These are phyloP conservation scores for Daldinia bambusicola DNA, from an alignment of 495 filamentous ascomycete species.

Conservation along the genomic window DNA sequence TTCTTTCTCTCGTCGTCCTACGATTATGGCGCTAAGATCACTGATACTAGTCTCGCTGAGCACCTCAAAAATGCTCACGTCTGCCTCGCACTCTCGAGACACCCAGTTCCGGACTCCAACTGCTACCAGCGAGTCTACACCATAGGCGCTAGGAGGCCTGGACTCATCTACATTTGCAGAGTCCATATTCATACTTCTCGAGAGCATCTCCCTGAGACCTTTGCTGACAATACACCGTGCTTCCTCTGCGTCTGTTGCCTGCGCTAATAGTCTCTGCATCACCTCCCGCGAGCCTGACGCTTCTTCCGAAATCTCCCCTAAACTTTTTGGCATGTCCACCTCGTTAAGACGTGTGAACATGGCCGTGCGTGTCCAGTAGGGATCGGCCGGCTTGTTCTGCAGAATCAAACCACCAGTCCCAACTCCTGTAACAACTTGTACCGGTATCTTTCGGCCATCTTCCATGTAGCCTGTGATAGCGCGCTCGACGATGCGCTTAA, in stretches of 20 bases:
- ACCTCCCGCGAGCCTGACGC: conserved; percentile 13
- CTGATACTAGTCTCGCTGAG: conserved; percentile 37
- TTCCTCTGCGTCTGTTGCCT: conserved; percentile 28
- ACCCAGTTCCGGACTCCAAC: conserved; percentile 42
- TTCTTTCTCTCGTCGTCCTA: conserved; percentile 17
- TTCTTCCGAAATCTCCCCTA: conserved; percentile 1
- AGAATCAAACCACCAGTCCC: conserved; percentile 46
- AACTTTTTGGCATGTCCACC: conserved; percentile 42
- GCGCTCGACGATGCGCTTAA: conserved; percentile 42
- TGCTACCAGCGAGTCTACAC: conserved; percentile 47
- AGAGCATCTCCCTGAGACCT: conserved; percentile 41
- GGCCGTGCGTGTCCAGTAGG: conserved; percentile 49
- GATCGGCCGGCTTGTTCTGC: conserved; percentile 48
- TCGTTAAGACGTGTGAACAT: conserved; percentile 49
- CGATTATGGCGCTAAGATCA: conserved; percentile 40
- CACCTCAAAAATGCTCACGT: conserved; percentile 43
- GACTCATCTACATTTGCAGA: conserved; percentile 35
- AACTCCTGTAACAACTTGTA: conserved; percentile 48
- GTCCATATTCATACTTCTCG: conserved; percentile 46
- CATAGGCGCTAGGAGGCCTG: conserved; percentile 40
- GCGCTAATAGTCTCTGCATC: conserved; percentile 31
- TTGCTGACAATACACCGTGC: conserved; percentile 31
- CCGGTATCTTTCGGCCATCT: conserved; percentile 28
- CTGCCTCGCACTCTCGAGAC: conserved; percentile 31
- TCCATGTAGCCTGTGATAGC: conserved; percentile 34